Base-by-base conservation (phyloP, 768 basidiomycete genomes). In the Suillus ampliporus region DNA sequence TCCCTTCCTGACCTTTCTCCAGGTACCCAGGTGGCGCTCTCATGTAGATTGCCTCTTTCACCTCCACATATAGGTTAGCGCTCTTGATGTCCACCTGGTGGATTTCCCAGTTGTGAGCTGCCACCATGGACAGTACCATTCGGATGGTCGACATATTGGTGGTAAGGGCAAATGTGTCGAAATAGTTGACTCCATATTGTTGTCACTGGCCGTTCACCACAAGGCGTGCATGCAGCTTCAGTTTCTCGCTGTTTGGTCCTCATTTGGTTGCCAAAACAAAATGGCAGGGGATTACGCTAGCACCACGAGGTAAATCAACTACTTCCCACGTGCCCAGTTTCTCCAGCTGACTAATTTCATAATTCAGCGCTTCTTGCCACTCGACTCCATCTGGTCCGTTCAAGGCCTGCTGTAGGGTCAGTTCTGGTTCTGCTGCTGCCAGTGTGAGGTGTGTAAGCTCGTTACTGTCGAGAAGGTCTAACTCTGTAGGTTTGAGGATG, bases 31-130 rank as follows among this genome's bases (percentile, higher is more conserved):
- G 65, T 0, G 80, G 80, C 58, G 78, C 77, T 2, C 54, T 0
- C 75, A 82, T 78, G 50, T 76, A 81, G 0, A 81, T 77, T 7
- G 64, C 66, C 59, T 80, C 80, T 21, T 60, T n/a, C n/a, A n/a
- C n/a, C n/a, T n/a, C n/a, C n/a, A n/a, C n/a, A n/a, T n/a, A n/a
- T n/a, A n/a, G n/a, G n/a, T n/a, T n/a, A n/a, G n/a, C n/a, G n/a
- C n/a, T n/a, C n/a, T n/a, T n/a, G n/a, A n/a, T n/a, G n/a, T n/a
- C n/a, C n/a, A n/a, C n/a, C n/a, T n/a, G n/a, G n/a, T n/a, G n/a
- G n/a, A n/a, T n/a, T n/a, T n/a, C n/a, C n/a, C n/a, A n/a, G n/a
- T n/a, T n/a, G n/a, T n/a, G n/a, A n/a, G n/a, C n/a, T n/a, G n/a
- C n/a, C n/a, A n/a, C n/a, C n/a, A n/a, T n/a, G n/a, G n/a, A n/a